Percentiles rank a stretch among this genome's conserved stretches.
Conservation (phyloP, 495 filamentous ascomycete species). For the Xylaria nigripes region DNA sequence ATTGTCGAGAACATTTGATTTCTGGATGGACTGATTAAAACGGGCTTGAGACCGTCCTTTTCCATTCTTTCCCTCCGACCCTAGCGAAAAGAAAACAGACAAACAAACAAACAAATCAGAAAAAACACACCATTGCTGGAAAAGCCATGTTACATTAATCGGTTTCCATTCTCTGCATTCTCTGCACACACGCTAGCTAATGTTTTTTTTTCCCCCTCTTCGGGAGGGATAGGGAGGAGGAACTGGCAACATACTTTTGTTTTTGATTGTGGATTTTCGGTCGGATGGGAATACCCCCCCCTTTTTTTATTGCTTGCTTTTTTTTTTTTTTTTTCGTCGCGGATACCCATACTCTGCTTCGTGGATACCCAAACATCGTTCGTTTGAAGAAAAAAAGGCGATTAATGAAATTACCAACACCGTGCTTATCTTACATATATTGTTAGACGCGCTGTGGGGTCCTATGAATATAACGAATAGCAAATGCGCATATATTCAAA, state of each 20-base stretch:
- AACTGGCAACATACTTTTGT: not conserved
- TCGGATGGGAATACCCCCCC: conserved; percentile 5
- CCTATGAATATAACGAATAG: too few species aligned
- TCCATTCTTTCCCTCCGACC: not conserved
- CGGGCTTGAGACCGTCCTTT: not conserved
- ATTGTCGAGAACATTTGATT: conserved; percentile 80
- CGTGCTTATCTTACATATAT: not conserved
- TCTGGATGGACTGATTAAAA: not conserved
- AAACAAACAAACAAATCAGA: too few species aligned
- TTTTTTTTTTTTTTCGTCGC: conserved; percentile 1
- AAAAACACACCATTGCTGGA: too few species aligned
- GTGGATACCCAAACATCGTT: conserved; percentile 12
- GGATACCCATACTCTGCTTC: conserved; percentile 10
- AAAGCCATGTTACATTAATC: too few species aligned
- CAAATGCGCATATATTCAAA: too few species aligned
- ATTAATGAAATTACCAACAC: not conserved
- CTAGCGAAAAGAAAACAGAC: not conserved
- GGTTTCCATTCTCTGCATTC: too few species aligned
- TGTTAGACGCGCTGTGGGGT: too few species aligned
- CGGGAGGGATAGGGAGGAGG: too few species aligned
- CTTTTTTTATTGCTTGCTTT: conserved; percentile 3
- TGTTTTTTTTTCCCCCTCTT: too few species aligned
- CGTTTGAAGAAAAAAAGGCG: conserved; percentile 3
- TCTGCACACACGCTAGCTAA: too few species aligned
- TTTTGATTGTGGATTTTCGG: not conserved